phyloP scores from a whole-genome alignment of 768 basidiomycete species.

The Galerina marginata region DNA sequence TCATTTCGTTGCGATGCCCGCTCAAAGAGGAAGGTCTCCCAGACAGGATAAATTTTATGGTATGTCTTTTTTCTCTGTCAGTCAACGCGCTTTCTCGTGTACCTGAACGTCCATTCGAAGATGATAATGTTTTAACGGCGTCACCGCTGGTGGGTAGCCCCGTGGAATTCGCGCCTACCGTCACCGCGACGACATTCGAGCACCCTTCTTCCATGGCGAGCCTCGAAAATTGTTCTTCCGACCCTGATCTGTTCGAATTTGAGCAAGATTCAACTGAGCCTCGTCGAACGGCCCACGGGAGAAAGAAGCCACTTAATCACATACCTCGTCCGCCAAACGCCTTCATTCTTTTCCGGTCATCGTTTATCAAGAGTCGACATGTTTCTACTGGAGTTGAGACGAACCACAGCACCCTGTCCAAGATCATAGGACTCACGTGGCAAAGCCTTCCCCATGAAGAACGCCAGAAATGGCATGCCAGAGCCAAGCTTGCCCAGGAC shows the following conservation, averaged over 20 bases:
- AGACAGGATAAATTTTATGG: slow-evolving; percentile 43
- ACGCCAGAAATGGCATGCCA: slow-evolving; percentile 73
- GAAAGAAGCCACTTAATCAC: slow-evolving; percentile 70
- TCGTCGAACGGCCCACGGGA: slow-evolving; percentile 53
- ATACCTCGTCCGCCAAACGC: slow-evolving; percentile 85
- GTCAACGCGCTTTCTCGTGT: neutral
- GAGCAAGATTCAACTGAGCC: slow-evolving; percentile 24
- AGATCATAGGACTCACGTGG: slow-evolving; percentile 86
- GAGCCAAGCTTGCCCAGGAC: slow-evolving; percentile 71
- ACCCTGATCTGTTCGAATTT: neutral
- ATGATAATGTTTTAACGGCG: slow-evolving; percentile 20
- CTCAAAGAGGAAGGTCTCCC: slow-evolving; percentile 47
- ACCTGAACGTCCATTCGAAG: slow-evolving; percentile 5
- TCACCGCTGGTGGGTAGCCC: slow-evolving; percentile 31
- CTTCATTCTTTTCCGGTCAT: slow-evolving; percentile 84
- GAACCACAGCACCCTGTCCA: slow-evolving; percentile 81
- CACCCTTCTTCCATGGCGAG: slow-evolving; percentile 37
- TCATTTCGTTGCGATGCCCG: slow-evolving; percentile 44
- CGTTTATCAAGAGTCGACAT: slow-evolving; percentile 78
- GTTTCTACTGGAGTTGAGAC: slow-evolving; percentile 79
- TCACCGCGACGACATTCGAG: slow-evolving; percentile 63
- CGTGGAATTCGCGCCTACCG: slow-evolving; percentile 62
- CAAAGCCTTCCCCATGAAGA: slow-evolving; percentile 75
- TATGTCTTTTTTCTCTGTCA: slow-evolving; percentile 7
- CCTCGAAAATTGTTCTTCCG: slow-evolving; percentile 18